Base-by-base conservation (phyloP, 768 basidiomycete species). In the Russula compacta region DNA sequence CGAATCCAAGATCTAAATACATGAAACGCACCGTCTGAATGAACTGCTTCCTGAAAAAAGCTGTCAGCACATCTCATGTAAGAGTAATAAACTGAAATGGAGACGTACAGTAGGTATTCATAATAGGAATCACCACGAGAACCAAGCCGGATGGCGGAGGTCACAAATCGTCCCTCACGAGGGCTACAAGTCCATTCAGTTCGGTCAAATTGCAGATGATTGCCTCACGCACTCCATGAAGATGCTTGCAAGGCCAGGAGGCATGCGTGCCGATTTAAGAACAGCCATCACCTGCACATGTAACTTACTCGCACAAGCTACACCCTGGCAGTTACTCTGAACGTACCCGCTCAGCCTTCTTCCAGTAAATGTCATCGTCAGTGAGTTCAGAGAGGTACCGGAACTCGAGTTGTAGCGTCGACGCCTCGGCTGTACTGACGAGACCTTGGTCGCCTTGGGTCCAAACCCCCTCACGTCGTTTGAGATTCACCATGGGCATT, bases 81-180 rank as follows among this genome's bases (percentile, higher is more conserved):
- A 17, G 32, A n/a, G 39, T 29, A 14, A 17, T 36, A n/a, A 35
- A 61, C 52, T 53, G 65, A 57, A 52, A 57, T 36, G 49, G 15
- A 64, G 15, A 72, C 82, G 75, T 63, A 89, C 87, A 94, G 69
- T 15, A 93, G 73, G 69, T 95, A 93, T 71, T 95, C 95, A 69
- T 97, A 98, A 74, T 86, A 98, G 2, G 91, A 93, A 71, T 98
- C 95, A 35, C 87, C 95, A 46, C 93, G 80, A 38, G 93, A 93
- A 32, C 95, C 95, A 21, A 98, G 81, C 12, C 94, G 84, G 64
- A 98, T 89, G 17, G 87, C 81, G 12, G 88, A 84, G 29, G 82
- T 73, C 19, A 84, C 72, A 64, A 83, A 86, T 56, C 72, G 75
- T 19, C 85, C 84, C 47, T 69, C 74, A 35, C 73, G 57, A 0